Percentiles rank a stretch among this genome's conserved stretches.
phyloP scores from a whole-genome alignment of 306 rosid genomes.

The Cucurbita maxima region DNA sequence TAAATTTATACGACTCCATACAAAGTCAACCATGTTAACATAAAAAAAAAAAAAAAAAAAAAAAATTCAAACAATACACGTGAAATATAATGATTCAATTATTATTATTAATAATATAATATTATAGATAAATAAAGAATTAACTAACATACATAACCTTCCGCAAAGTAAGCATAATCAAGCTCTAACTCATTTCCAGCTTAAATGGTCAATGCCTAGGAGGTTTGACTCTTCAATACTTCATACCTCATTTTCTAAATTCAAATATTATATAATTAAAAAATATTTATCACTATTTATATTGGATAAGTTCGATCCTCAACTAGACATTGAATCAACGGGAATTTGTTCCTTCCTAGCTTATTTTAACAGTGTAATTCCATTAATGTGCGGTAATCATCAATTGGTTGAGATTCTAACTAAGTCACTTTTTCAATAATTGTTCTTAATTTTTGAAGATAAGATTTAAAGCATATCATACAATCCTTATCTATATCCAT shows the following conservation, averaged over 20 bases:
- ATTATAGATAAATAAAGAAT: too few species aligned
- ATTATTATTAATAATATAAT: too few species aligned
- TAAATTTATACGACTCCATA: background rate
- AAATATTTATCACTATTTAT: too few species aligned
- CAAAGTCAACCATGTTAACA: background rate
- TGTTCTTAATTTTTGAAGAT: background rate
- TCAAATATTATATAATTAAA: too few species aligned
- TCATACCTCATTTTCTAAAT: too few species aligned
- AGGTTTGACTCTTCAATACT: background rate
- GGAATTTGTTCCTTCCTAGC: background rate
- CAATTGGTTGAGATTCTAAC: background rate
- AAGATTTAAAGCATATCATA: background rate
- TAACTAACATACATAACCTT: background rate
- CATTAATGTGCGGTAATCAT: background rate
- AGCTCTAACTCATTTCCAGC: background rate
- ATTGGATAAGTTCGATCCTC: background rate
- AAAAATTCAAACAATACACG: background rate
- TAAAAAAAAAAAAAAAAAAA: background rate
- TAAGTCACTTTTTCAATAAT: background rate
- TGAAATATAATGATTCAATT: background rate
- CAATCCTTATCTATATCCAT: background rate
- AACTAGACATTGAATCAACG: background rate
- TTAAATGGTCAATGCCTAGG: background rate
- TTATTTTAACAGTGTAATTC: background rate
- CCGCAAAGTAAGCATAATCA: background rate